A percentile compares a stretch with the other conserved stretches of the same genome.
Evolutionary conservation across 495 filamentous ascomycete species (phyloP).

Genomic region (Tuber borchii): DNA sequence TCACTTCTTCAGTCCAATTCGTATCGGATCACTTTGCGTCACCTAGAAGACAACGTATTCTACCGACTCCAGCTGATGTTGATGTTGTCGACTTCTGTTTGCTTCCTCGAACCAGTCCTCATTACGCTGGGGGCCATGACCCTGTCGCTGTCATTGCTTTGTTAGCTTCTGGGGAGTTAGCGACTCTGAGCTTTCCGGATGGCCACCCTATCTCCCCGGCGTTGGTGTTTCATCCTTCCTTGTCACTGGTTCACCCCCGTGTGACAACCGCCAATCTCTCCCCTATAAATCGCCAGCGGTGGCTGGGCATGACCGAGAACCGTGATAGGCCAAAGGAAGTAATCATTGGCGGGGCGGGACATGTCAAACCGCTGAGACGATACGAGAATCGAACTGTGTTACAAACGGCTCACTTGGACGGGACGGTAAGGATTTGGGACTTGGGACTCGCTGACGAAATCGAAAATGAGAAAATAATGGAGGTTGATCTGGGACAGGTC

Average conservation of each 20-base stretch:
- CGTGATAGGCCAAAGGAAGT: conserved; percentile 62
- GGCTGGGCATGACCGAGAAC: conserved; percentile 66
- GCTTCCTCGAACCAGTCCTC: conserved; percentile 70
- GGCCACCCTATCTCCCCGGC: conserved; percentile 86
- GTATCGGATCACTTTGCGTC: conserved; percentile 68
- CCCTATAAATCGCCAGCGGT: conserved; percentile 64
- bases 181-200: conserved; percentile 82
- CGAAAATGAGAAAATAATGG: conserved; percentile 73
- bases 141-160: conserved; percentile 76
- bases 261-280: conserved; percentile 62
- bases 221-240: conserved; percentile 75
- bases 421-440: conserved; percentile 83
- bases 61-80: conserved; percentile 72
- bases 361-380: conserved; percentile 58
- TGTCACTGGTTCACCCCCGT: conserved; percentile 83
- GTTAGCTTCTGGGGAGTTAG: conserved; percentile 75
- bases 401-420: conserved; percentile 77
- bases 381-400: conserved; percentile 75
- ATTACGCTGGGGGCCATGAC: conserved; percentile 81
- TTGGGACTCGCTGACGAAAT: conserved; percentile 83
- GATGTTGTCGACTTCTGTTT: conserved; percentile 74
- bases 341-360: conserved; percentile 71
- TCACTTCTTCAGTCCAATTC: conserved; percentile 81
- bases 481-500: conserved; percentile 80
- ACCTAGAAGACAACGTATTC: conserved; percentile 58